Conservation (phyloP, 441 rosid genomes). For the Kokia cookei region DNA sequence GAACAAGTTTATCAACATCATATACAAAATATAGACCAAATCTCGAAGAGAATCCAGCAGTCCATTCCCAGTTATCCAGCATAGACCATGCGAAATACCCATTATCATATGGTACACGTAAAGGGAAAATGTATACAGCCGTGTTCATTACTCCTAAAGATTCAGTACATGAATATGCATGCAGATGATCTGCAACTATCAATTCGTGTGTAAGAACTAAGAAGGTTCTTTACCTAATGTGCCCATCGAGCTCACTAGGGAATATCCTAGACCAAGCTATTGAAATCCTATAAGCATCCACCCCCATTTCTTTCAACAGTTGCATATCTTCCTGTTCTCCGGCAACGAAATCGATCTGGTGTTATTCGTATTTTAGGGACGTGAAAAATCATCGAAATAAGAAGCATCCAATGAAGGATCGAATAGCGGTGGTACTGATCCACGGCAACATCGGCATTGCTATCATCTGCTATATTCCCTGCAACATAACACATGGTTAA, state of each 20-base stretch:
- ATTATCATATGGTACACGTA: too few species aligned
- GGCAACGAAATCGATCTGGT: not conserved
- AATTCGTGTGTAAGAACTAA: too few species aligned
- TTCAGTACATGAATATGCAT: not conserved
- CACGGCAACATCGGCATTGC: conserved; percentile 82
- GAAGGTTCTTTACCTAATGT: conserved; percentile 39
- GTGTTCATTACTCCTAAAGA: not conserved
- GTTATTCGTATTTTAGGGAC: not conserved
- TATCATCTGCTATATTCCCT: conserved; percentile 60
- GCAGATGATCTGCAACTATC: not conserved
- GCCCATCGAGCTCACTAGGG: conserved; percentile 50
- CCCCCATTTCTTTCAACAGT: conserved; percentile 68
- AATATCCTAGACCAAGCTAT: conserved; percentile 68
- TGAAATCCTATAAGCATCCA: conserved; percentile 67
- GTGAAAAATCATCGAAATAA: not conserved
- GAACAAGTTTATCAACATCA: not conserved
- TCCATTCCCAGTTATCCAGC: conserved; percentile 98
- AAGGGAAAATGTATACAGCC: not conserved
- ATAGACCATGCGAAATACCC: conserved; percentile 84
- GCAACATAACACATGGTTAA: not conserved
- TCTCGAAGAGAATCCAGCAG: conserved; percentile 82
- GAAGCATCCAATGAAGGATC: conserved; percentile 6
- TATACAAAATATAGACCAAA: conserved; percentile 78
- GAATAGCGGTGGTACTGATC: conserved; percentile 78
- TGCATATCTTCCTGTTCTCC: conserved; percentile 56